Evolutionary conservation across 768 basidiomycete species (phyloP).

Genomic region (Boletus edulis): DNA sequence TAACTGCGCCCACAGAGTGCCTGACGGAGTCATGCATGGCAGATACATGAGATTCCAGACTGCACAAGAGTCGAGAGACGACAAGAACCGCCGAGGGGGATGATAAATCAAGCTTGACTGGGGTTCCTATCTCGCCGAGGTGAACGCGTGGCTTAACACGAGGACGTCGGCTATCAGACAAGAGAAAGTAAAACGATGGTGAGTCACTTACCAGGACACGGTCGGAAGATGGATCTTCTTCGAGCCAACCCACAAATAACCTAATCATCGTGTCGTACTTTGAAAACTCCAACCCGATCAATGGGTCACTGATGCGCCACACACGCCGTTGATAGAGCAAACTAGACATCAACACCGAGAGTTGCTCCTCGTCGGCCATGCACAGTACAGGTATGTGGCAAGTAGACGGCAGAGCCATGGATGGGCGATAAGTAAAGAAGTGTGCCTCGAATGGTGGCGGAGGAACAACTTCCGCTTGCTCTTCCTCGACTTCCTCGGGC

Average conservation of each 20-base stretch:
- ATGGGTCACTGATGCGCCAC: constrained; percentile 4
- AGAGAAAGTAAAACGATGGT: no score
- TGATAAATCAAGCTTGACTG: constrained; percentile 1
- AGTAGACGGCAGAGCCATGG: not conserved
- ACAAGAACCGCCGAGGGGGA: constrained; percentile 1
- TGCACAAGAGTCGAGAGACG: not conserved
- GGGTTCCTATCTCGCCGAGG: constrained; percentile 1
- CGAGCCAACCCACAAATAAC: constrained; percentile 6
- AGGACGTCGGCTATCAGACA: not conserved
- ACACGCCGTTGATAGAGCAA: constrained; percentile 5
- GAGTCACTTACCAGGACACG: constrained; percentile 1
- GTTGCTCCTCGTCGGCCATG: constrained; percentile 5
- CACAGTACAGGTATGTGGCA: constrained; percentile 10
- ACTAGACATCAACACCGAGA: constrained; percentile 5
- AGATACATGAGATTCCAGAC: not conserved
- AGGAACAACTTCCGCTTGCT: not conserved
- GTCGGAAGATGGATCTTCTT: not conserved
- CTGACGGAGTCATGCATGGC: not conserved
- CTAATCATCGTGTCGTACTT: constrained; percentile 2
- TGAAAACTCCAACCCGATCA: constrained; percentile 7
- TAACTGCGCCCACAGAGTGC: constrained; percentile 1
- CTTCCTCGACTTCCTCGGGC: constrained; percentile 1
- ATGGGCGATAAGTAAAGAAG: not conserved
- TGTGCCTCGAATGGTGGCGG: not conserved
- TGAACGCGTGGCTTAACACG: constrained; percentile 6